phyloP scores from a whole-genome alignment of 768 basidiomycete genomes.

The Leucocoprinus sp. region DNA sequence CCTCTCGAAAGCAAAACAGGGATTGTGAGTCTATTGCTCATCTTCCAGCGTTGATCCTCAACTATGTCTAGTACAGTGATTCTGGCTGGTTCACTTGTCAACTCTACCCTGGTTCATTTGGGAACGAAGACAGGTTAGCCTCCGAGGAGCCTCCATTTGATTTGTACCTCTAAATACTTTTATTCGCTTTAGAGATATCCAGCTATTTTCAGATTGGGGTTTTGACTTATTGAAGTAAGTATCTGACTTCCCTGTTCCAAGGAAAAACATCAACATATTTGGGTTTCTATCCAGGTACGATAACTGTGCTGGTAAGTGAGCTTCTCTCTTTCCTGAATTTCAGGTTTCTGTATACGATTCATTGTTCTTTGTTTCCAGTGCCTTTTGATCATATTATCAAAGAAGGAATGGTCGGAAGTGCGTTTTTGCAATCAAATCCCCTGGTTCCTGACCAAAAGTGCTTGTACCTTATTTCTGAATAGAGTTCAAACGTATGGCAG shows the following conservation, averaged over 20 bases:
- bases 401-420: slow-evolving; percentile 49
- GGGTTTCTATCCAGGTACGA: slow-evolving; percentile 35
- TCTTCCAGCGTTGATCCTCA: neutral
- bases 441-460: neutral
- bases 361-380: slow-evolving; percentile 21
- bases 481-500: slow-evolving; percentile 49
- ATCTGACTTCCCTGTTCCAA: neutral
- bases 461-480: neutral
- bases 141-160: neutral
- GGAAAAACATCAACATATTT: neutral
- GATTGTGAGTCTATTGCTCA: slow-evolving; percentile 34
- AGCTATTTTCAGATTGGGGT: slow-evolving; percentile 56
- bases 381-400: slow-evolving; percentile 49
- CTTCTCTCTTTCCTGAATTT: neutral
- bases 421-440: too few species aligned
- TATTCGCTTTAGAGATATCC: slow-evolving; percentile 35
- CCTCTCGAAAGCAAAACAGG: slow-evolving; percentile 40
- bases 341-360: neutral
- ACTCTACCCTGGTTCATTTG: slow-evolving; percentile 58
- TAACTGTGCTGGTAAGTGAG: slow-evolving; percentile 44
- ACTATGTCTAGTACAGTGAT: slow-evolving; percentile 46
- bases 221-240: slow-evolving; percentile 30
- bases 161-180: neutral
- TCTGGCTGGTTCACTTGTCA: slow-evolving; percentile 68
- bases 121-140: slow-evolving; percentile 48